Evolutionary conservation across 2,329 filamentous ascomycete genomes (phyloP).

Genomic region (Aureobasidium sp.): DNA sequence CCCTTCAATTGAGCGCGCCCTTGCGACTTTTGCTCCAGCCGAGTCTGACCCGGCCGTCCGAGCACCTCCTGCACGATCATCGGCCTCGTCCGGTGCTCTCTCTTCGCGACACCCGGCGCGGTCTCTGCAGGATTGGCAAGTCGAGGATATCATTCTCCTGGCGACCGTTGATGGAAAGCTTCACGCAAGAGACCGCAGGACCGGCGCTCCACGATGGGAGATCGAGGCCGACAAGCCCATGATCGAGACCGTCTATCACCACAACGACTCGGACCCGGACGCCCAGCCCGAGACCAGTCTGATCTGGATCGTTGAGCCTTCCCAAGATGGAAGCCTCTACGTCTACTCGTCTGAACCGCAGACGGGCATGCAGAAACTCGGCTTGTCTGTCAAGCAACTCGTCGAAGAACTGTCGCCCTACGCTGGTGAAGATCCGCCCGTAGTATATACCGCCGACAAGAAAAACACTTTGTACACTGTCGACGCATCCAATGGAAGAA

Average conservation of each 20-base stretch:
- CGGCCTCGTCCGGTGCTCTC: constrained; percentile 45
- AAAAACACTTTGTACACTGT: constrained; percentile 83
- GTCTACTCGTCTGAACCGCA: constrained; percentile 65
- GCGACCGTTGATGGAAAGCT: constrained; percentile 98
- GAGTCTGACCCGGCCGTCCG: constrained; percentile 64
- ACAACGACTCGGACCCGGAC: constrained; percentile 53
- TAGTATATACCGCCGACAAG: constrained; percentile 87
- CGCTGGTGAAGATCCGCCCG: constrained; percentile 61
- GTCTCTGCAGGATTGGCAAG: constrained; percentile 98
- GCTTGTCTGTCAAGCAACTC: constrained; percentile 72
- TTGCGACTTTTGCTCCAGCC: constrained; percentile 96
- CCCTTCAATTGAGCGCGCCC: constrained; percentile 71
- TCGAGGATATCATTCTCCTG: constrained; percentile 99
- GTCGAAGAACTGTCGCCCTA: constrained; percentile 78
- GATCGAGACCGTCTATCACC: constrained; percentile 80
- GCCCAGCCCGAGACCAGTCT: constrained; percentile 62
- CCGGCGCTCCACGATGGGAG: constrained; percentile 76
- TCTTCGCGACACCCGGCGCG: constrained; percentile 87
- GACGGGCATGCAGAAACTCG: constrained; percentile 54
- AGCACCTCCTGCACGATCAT: constrained; percentile 72
- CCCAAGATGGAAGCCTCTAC: constrained; percentile 75
- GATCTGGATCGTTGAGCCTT: constrained; percentile 92
- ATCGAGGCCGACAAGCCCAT: constrained; percentile 77
- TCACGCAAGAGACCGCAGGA: constrained; percentile 81
- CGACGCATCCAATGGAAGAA: constrained; percentile 73